Evolutionary conservation across 192 early-diverging fungal genomes (phyloP).

Genomic region (Coemansia sp.): DNA sequence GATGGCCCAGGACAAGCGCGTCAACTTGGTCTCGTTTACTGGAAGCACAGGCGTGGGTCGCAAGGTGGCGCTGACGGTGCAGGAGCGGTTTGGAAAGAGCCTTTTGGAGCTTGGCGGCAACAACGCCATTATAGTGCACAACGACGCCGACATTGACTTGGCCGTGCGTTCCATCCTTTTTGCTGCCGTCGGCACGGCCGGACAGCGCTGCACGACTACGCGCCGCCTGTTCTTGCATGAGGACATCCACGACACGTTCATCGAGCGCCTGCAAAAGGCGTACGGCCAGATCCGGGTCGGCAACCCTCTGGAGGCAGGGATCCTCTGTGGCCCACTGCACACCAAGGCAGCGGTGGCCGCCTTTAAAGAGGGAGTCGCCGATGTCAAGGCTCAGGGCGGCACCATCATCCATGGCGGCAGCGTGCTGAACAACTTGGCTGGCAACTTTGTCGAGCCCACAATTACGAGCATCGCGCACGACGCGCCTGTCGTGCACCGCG

Average conservation of each 20-base stretch:
- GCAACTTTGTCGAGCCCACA: slow-evolving; percentile 92
- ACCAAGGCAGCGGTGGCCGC: slow-evolving; percentile 75
- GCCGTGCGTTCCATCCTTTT: slow-evolving; percentile 84
- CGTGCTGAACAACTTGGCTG: slow-evolving; percentile 63
- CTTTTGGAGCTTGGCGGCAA: slow-evolving; percentile 93
- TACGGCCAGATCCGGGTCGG: slow-evolving; percentile 86
- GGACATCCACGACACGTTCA: slow-evolving; percentile 79
- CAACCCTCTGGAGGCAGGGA: slow-evolving; percentile 75
- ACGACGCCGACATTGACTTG: slow-evolving; percentile 87
- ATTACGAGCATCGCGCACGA: slow-evolving; percentile 76
- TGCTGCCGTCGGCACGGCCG: slow-evolving; percentile 94
- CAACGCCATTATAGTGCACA: slow-evolving; percentile 90
- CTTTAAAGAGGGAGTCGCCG: slow-evolving; percentile 71
- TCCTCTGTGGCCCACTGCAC: slow-evolving; percentile 91
- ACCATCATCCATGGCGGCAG: slow-evolving; percentile 82
- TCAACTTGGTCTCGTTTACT: slow-evolving; percentile 86
- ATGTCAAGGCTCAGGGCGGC: slow-evolving; percentile 81
- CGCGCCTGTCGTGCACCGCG: slow-evolving; percentile 81
- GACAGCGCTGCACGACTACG: slow-evolving; percentile 93
- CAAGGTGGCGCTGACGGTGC: slow-evolving; percentile 75
- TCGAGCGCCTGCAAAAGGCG: slow-evolving; percentile 73
- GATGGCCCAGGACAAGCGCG: slow-evolving; percentile 66
- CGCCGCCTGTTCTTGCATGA: slow-evolving; percentile 88
- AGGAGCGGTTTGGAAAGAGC: slow-evolving; percentile 81
- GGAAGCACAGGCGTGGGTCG: slow-evolving; percentile 78